Evolutionary conservation across 805 yeast species (phyloP).

Genomic region (Barnettozyma wickerhamii): DNA sequence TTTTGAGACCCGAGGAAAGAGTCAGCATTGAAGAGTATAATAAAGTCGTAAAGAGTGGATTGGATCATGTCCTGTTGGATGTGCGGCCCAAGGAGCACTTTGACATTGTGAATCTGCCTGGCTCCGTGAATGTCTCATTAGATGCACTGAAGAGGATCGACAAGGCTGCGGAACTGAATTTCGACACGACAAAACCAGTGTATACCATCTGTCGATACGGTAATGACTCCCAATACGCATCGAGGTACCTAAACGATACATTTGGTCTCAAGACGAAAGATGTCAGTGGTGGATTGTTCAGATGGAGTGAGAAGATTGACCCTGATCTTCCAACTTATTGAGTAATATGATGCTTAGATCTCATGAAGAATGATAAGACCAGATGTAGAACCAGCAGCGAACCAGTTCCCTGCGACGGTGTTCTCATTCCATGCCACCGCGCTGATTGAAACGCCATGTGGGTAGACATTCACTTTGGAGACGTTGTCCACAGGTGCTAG

Average conservation of each 20-base stretch:
- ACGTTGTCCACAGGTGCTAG: conserved; percentile 24
- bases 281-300: conserved; percentile 70
- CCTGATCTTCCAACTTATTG: conserved; percentile 59
- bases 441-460: conserved; percentile 47
- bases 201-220: conserved; percentile 82
- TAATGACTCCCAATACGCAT: conserved; percentile 84
- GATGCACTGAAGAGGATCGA: conserved; percentile 37
- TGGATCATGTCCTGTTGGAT: conserved; percentile 48
- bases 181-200: conserved; percentile 33
- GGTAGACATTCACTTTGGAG: conserved; percentile 33
- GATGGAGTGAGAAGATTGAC: conserved; percentile 64
- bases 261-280: conserved; percentile 54
- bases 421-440: conserved; percentile 57
- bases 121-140: conserved; percentile 62
- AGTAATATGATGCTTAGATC: conserved; percentile 4
- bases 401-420: conserved; percentile 39
- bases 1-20: conserved; percentile 41
- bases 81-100: conserved; percentile 81
- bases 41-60: conserved; percentile 6
- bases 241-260: conserved; percentile 46
- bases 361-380: conserved; percentile 42
- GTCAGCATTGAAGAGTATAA: conserved; percentile 39
- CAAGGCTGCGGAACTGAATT: conserved; percentile 23
- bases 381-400: conserved; percentile 45
- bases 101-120: conserved; percentile 55